phyloP scores from a whole-genome alignment of 2,329 filamentous ascomycete genomes.

The Ustulina deusta region DNA sequence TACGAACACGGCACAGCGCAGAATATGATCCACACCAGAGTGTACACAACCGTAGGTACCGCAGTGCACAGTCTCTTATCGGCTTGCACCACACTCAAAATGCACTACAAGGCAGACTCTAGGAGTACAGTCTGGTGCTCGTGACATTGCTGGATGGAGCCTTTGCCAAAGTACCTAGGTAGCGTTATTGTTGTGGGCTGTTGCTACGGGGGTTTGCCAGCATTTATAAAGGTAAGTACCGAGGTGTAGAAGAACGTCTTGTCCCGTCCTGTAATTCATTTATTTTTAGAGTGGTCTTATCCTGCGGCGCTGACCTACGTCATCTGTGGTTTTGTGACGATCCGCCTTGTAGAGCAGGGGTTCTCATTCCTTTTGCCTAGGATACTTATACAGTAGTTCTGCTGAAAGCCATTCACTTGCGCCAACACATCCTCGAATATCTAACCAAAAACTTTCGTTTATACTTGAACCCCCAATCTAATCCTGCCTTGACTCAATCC shows the following conservation, averaged over 20 bases:
- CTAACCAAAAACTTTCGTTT: conserved; percentile 31
- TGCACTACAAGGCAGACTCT: background rate
- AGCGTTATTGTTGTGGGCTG: background rate
- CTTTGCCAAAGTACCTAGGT: too few relatives aligned
- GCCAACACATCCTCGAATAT: conserved; percentile 26
- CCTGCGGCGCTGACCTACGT: conserved; percentile 28
- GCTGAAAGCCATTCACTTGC: conserved; percentile 19
- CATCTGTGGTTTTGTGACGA: conserved; percentile 30
- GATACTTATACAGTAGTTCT: conserved; percentile 2
- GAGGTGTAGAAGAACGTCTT: background rate
- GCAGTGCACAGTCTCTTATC: conserved; percentile 13
- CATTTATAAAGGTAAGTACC: background rate
- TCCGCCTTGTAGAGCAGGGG: conserved; percentile 25
- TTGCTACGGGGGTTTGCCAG: background rate
- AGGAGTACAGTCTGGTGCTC: conserved; percentile 1
- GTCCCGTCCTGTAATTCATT: background rate
- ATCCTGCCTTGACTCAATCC: conserved; percentile 7
- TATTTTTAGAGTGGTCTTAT: conserved; percentile 27
- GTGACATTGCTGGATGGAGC: too few relatives aligned
- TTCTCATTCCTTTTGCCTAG: conserved; percentile 12
- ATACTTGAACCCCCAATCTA: conserved; percentile 9
- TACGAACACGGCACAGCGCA: conserved; percentile 22
- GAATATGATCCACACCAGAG: conserved; percentile 32
- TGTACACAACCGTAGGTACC: background rate
- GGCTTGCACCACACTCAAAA: too few relatives aligned